Percentiles rank a stretch among this genome's conserved stretches.
Evolutionary conservation across 1,139 yeast species (phyloP).

Genomic region (Pichia sp.): DNA sequence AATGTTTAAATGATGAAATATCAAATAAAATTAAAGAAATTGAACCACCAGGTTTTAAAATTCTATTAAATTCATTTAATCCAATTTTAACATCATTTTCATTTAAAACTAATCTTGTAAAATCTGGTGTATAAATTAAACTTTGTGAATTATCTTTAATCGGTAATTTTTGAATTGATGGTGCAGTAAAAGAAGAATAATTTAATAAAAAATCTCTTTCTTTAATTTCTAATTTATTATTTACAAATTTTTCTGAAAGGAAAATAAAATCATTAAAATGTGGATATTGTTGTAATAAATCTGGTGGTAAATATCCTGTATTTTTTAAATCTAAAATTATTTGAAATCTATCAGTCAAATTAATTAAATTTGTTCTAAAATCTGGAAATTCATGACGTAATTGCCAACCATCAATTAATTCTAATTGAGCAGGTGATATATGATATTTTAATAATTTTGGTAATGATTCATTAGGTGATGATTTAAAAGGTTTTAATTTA

Average conservation of each 20-base stretch:
- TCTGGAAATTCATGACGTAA: constrained; percentile 25
- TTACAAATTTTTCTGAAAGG: constrained; percentile 18
- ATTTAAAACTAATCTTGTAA: constrained; percentile 15
- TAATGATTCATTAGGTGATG: constrained; percentile 7
- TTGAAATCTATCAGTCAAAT: constrained; percentile 21
- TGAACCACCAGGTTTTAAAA: constrained; percentile 26
- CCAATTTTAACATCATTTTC: constrained; percentile 16
- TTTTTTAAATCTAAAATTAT: constrained; percentile 21
- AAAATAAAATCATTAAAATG: constrained; percentile 17
- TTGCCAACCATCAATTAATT: constrained; percentile 30
- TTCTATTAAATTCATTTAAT: constrained; percentile 24
- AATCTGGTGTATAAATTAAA: constrained; percentile 24
- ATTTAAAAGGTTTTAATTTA: constrained; percentile 18
- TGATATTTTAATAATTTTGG: constrained; percentile 18
- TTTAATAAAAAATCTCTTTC: constrained; percentile 21
- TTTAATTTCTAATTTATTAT: constrained; percentile 16
- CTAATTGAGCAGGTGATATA: constrained; percentile 23
- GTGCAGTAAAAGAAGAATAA: constrained; percentile 28
- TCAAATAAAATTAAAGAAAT: constrained; percentile 19
- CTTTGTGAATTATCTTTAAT: constrained; percentile 23
- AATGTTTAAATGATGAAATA: background rate
- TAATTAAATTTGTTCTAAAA: constrained; percentile 24
- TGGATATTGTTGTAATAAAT: constrained; percentile 17
- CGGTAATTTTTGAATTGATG: constrained; percentile 22
- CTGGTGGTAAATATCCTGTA: constrained; percentile 20